phyloP scores from a whole-genome alignment of 495 filamentous ascomycete genomes.

The Beverwykella pulmonaria region DNA sequence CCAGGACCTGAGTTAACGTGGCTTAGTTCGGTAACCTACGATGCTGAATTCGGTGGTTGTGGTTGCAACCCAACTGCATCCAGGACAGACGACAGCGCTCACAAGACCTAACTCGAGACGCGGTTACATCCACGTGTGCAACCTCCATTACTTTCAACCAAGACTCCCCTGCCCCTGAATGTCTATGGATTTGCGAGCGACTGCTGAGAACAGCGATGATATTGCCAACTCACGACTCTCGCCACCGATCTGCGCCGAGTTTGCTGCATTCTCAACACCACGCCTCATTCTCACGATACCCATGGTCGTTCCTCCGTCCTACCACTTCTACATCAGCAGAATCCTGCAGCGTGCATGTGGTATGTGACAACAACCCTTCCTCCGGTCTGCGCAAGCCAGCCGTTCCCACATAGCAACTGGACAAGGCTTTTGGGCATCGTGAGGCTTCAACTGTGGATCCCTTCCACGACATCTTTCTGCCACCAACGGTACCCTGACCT shows the following conservation, averaged over 20 bases:
- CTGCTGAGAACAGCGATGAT: not conserved
- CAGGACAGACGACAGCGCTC: not conserved
- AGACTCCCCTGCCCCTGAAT: too few relatives aligned
- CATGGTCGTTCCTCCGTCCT: not conserved
- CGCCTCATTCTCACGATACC: slow-evolving; percentile 18
- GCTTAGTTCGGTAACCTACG: not conserved
- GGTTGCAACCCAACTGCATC: not conserved
- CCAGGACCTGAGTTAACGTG: not conserved
- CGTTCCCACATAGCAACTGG: not conserved
- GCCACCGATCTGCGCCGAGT: slow-evolving; percentile 24
- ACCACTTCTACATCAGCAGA: too few relatives aligned
- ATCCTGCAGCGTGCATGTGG: not conserved
- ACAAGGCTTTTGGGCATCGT: slow-evolving; percentile 10
- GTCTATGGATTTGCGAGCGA: too few relatives aligned
- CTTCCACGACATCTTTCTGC: not conserved
- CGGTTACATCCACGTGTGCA: not conserved
- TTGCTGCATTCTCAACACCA: slow-evolving; percentile 18
- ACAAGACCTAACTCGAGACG: not conserved
- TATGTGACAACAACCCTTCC: not conserved
- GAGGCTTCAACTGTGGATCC: slow-evolving; percentile 3
- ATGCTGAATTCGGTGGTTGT: not conserved
- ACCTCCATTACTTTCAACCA: not conserved
- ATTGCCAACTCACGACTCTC: slow-evolving; percentile 28
- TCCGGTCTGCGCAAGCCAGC: not conserved
- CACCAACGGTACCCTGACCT: slow-evolving; percentile 2